These are phyloP conservation scores for Yamadazyma scolyti DNA, from an alignment of 805 yeast genomes.

Conservation along the genomic window DNA sequence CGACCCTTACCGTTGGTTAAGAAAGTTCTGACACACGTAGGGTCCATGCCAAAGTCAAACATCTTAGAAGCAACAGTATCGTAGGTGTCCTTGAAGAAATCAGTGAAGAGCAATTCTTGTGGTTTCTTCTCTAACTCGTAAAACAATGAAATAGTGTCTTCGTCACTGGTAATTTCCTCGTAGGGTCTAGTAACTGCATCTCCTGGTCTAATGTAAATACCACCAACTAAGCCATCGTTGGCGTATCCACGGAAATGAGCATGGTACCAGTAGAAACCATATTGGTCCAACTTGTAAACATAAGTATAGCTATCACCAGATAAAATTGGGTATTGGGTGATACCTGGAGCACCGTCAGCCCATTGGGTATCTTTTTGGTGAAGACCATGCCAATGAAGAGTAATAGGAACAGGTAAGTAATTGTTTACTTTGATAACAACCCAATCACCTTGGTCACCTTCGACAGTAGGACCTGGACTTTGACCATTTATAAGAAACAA, in stretches of 20 bases:
- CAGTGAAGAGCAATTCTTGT: slow-evolving; percentile 29
- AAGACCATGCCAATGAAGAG: slow-evolving; percentile 56
- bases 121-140: slow-evolving; percentile 21
- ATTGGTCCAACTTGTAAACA: slow-evolving; percentile 38
- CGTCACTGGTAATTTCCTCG: slow-evolving; percentile 17
- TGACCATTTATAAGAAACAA: slow-evolving; percentile 38
- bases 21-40: slow-evolving; percentile 27
- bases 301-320: slow-evolving; percentile 41
- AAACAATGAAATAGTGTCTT: slow-evolving; percentile 25
- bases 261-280: slow-evolving; percentile 57
- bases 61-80: slow-evolving; percentile 31
- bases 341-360: slow-evolving; percentile 50
- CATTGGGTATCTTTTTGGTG: slow-evolving; percentile 42
- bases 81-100: slow-evolving; percentile 34
- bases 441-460: slow-evolving; percentile 31
- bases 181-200: slow-evolving; percentile 27
- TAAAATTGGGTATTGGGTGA: slow-evolving; percentile 49
- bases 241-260: slow-evolving; percentile 46
- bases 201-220: slow-evolving; percentile 39
- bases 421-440: slow-evolving; percentile 35
- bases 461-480: slow-evolving; percentile 50
- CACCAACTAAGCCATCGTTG: slow-evolving; percentile 48
- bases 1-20: slow-evolving; percentile 29
- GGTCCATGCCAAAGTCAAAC: slow-evolving; percentile 29
- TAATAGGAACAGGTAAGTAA: slow-evolving; percentile 30